Conservation (phyloP, 345 rosid genomes). For the Clausena lansium region DNA sequence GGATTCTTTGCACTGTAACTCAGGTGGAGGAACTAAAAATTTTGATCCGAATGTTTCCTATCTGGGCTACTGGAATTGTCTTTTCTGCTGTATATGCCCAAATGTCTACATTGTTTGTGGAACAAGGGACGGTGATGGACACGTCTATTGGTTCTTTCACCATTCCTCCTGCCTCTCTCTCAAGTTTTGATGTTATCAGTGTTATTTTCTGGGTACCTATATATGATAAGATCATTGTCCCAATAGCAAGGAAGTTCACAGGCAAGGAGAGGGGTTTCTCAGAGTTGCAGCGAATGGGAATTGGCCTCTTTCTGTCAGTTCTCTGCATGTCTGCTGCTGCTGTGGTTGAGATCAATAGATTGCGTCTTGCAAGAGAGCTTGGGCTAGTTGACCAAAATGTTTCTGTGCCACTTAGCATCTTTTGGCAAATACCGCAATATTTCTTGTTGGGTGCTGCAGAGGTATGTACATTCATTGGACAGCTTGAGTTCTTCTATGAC, state of each 20-base stretch:
- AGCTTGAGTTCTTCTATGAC: conserved; percentile 88
- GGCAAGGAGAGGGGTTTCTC: conserved; percentile 90
- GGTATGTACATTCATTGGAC: conserved; percentile 77
- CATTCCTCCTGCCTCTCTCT: conserved; percentile 88
- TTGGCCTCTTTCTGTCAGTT: conserved; percentile 77
- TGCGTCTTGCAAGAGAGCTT: conserved; percentile 67
- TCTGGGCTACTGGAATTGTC: conserved; percentile 89
- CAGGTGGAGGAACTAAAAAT: conserved; percentile 96
- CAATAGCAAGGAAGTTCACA: conserved; percentile 73
- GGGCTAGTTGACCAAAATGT: conserved; percentile 52
- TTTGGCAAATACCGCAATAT: conserved; percentile 96
- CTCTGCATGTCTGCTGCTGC: conserved; percentile 85
- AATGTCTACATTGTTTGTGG: conserved; percentile 90
- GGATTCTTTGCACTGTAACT: conserved; percentile 89
- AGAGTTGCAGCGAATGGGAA: conserved; percentile 86
- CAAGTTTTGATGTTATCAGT: conserved; percentile 68
- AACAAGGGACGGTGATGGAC: conserved; percentile 50
- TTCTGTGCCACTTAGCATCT: conserved; percentile 66
- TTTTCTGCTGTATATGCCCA: conserved; percentile 87
- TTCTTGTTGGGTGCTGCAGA: conserved; percentile 88
- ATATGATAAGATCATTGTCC: conserved; percentile 74
- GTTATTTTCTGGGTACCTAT: conserved; percentile 89
- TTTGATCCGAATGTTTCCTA: conserved; percentile 85
- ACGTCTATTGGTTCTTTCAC: conserved; percentile 75
- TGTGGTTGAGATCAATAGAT: conserved; percentile 64